These are phyloP conservation scores for Chernovozyma sophiae-reginae DNA, from an alignment of 1,139 yeast species.

Conservation along the genomic window DNA sequence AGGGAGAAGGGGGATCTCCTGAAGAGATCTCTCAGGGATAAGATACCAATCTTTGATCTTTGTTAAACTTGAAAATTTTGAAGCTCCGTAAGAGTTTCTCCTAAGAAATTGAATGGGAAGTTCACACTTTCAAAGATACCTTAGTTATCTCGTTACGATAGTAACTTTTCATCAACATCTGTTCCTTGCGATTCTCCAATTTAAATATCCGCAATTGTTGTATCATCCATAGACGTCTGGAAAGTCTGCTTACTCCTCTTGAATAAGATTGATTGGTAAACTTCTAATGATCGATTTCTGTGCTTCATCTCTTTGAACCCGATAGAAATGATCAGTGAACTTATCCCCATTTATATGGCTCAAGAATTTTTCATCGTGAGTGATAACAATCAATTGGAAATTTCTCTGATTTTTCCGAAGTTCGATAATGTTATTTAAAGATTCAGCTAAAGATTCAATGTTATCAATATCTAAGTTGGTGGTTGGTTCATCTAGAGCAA, in stretches of 20 bases:
- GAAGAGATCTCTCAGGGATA: no score
- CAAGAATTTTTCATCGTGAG: slow-evolving; percentile 92
- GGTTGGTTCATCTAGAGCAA: slow-evolving; percentile 97
- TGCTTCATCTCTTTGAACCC: slow-evolving; percentile 74
- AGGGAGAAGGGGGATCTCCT: no score
- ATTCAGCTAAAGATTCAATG: slow-evolving; percentile 79
- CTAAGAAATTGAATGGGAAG: no score
- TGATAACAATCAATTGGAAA: slow-evolving; percentile 90
- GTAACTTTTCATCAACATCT: no score
- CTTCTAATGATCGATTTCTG: slow-evolving; percentile 69
- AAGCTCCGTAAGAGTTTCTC: no score
- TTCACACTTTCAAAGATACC: no score
- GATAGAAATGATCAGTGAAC: slow-evolving; percentile 86
- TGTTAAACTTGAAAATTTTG: no score
- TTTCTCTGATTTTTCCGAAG: slow-evolving; percentile 74
- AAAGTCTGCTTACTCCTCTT: slow-evolving; percentile 27
- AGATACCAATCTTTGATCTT: no score
- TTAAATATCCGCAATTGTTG: no score
- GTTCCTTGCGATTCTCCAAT: no score
- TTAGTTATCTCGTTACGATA: no score
- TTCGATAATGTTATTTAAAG: slow-evolving; percentile 72
- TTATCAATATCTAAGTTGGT: slow-evolving; percentile 91
- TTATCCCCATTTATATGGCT: slow-evolving; percentile 79
- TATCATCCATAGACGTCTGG: no score
- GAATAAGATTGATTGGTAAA: slow-evolving; percentile 39